Base-by-base conservation (phyloP, 2,329 filamentous ascomycete species). In the Fonsecaea erecta region DNA sequence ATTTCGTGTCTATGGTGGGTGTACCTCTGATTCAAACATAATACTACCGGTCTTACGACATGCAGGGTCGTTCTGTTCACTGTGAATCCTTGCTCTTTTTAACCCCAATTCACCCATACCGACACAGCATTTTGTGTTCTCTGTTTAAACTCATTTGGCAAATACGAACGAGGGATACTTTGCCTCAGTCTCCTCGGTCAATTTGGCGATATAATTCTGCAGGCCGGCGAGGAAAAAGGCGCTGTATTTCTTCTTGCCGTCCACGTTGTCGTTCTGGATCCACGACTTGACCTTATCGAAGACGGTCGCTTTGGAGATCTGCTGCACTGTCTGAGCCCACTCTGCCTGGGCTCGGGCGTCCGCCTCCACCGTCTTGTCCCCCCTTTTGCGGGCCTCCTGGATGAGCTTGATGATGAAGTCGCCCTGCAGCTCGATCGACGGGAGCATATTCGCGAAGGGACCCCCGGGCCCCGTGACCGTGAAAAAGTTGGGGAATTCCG, bases 391-490 rank as follows among this genome's bases (percentile, higher is more conserved):
- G 73, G 71, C 53, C 21, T 52, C 61, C 40, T 48, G 66, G 35
- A 43, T 56, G 63, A 24, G 57, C 43, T 48, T 48, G 43, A 48
- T n/a, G 28, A 65, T 62, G 11, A 61, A 37, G 46, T 56, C 34
- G 5, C 34, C 37, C 2, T 57, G 46, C 83, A 84, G 87, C 67
- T 86, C 84, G 12, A 83, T 79, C 0, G 77, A 79, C 0, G 82
- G 80, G 0, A 86, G 86, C 0, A 84, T 85, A 68, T 87, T 88
- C 71, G 78, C 73, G 4, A 87, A 75, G 0, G 85, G 85, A 0
- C 77, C 83, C 26, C 88, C 85, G 0, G 80, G 75, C 0, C 85
- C 84, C 68, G 86, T 86, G 57, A 83, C 69, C 61, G 79, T 79
- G 73, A 84, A 82, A 75, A 83, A 76, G 51, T 84, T 84, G 0